A percentile compares a stretch with the other conserved stretches of the same genome.
Evolutionary conservation across 2,329 filamentous ascomycete genomes (phyloP).

Genomic region (Tothia fuscella): DNA sequence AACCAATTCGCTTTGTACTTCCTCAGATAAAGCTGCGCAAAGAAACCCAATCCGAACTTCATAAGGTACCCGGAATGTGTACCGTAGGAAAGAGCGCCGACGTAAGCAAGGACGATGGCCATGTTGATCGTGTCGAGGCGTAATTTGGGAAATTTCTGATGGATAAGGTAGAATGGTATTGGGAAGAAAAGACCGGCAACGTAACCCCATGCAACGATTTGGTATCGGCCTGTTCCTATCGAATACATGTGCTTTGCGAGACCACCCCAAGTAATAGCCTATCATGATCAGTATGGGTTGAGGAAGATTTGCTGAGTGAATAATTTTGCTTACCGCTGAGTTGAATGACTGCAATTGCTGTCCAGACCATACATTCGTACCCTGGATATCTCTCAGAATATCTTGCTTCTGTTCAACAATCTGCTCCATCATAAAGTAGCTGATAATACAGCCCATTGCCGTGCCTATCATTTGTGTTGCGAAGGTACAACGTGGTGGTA

Average conservation of each 20-base stretch:
- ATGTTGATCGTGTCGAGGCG: slow-evolving; percentile 28
- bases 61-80: slow-evolving; percentile 27
- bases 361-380: slow-evolving; percentile 34
- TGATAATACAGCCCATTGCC: slow-evolving; percentile 27
- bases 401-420: slow-evolving; percentile 31
- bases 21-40: slow-evolving; percentile 26
- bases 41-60: slow-evolving; percentile 25
- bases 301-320: too few species aligned
- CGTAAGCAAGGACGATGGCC: slow-evolving; percentile 31
- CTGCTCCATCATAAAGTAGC: slow-evolving; percentile 34
- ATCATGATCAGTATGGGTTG: slow-evolving; percentile 29
- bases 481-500: slow-evolving; percentile 32
- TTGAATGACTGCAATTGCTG: slow-evolving; percentile 34
- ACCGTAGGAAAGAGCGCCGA: slow-evolving; percentile 32
- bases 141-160: slow-evolving; percentile 18
- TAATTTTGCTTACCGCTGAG: slow-evolving; percentile 24
- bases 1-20: slow-evolving; percentile 25
- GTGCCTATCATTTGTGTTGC: slow-evolving; percentile 28
- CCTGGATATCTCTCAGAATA: slow-evolving; percentile 28
- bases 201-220: slow-evolving; percentile 26
- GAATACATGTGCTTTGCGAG: slow-evolving; percentile 32
- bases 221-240: slow-evolving; percentile 24
- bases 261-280: too few species aligned
- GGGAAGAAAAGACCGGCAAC: slow-evolving; percentile 30
- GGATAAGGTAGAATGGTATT: slow-evolving; percentile 18